These are phyloP conservation scores for Nakazawaea ernobii DNA, from an alignment of 805 yeast genomes.

Conservation along the genomic window DNA sequence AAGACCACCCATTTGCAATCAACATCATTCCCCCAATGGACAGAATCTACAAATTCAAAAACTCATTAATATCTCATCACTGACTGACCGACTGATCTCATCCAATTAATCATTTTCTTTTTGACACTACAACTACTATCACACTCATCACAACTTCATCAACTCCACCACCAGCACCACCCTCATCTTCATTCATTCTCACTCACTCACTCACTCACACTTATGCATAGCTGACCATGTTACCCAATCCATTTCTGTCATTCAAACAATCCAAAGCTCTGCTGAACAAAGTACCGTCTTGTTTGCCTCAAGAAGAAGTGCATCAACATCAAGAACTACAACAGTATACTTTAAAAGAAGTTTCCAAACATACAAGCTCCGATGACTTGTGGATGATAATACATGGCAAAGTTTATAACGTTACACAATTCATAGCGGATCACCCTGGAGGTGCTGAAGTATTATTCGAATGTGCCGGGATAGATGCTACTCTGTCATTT, in stretches of 20 bases:
- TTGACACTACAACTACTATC: too few species aligned
- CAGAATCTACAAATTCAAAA: constrained; percentile 4
- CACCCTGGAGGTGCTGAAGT: constrained; percentile 91
- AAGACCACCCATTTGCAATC: too few species aligned
- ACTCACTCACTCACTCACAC: too few species aligned
- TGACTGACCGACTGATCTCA: too few species aligned
- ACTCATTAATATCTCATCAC: too few species aligned
- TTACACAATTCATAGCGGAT: constrained; percentile 45
- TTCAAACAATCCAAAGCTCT: background rate
- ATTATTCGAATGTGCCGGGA: constrained; percentile 71
- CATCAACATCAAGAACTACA: background rate
- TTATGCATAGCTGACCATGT: background rate
- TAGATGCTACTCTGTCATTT: constrained; percentile 65
- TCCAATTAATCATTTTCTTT: too few species aligned
- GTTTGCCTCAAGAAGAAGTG: background rate
- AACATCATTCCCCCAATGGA: constrained; percentile 1
- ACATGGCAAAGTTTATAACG: constrained; percentile 63
- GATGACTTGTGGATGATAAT: constrained; percentile 71
- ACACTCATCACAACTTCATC: too few species aligned
- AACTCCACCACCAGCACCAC: too few species aligned
- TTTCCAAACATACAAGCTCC: constrained; percentile 37
- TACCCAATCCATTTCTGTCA: constrained; percentile 1
- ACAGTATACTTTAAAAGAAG: constrained; percentile 31
- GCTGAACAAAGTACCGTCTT: too few species aligned
- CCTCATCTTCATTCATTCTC: too few species aligned